These are phyloP conservation scores for Nissolia schottii DNA, from an alignment of 306 rosid genomes.

Conservation along the genomic window DNA sequence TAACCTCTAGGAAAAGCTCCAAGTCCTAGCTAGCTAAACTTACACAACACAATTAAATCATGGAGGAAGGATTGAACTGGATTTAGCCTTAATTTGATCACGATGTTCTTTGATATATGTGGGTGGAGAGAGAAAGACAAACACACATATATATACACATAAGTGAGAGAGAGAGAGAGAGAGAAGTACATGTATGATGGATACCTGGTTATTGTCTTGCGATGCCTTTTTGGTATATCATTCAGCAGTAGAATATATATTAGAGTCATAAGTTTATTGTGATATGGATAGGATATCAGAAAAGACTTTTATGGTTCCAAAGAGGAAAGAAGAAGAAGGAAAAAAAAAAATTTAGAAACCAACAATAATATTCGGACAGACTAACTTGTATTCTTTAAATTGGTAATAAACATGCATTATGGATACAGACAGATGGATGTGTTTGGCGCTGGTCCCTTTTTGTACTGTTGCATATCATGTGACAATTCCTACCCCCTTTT, in stretches of 20 bases:
- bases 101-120: conserved; percentile 1
- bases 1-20: neutral
- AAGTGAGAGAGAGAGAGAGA: conserved; percentile 1
- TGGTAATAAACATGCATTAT: conserved; percentile 47
- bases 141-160: too few species aligned
- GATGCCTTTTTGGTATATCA: conserved; percentile 28
- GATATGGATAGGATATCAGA: conserved; percentile 27
- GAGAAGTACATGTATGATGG: neutral
- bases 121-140: neutral
- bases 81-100: conserved; percentile 15
- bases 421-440: too few species aligned
- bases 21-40: neutral
- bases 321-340: neutral
- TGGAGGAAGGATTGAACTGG: conserved; percentile 3
- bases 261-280: conserved; percentile 29
- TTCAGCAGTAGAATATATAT: conserved; percentile 30
- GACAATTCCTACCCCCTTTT: conserved; percentile 33
- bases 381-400: conserved; percentile 41
- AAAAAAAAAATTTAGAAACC: conserved; percentile 12
- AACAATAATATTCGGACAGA: conserved; percentile 44
- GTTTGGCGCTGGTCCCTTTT: conserved; percentile 46
- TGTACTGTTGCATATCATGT: conserved; percentile 66
- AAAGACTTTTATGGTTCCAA: conserved; percentile 9
- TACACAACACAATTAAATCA: neutral
- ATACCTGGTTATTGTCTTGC: conserved; percentile 19